phyloP scores from a whole-genome alignment of 2,329 filamentous ascomycete species.

The Macroventuria anomochaeta region DNA sequence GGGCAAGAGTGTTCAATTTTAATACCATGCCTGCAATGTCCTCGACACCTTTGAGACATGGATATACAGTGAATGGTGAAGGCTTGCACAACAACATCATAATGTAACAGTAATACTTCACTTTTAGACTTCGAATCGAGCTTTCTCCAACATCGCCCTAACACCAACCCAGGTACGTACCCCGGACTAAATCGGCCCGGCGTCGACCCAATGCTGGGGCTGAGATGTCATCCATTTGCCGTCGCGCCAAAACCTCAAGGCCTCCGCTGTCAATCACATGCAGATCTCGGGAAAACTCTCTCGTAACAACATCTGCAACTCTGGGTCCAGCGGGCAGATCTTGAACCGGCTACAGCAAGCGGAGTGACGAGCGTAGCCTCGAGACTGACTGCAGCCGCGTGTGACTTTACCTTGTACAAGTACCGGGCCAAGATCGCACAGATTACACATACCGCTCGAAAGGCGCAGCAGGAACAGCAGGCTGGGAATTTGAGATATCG shows the following conservation, averaged over 20 bases:
- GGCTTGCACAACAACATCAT: not conserved
- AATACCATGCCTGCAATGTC: not conserved
- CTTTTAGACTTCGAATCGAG: not conserved
- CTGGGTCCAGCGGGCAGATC: constrained; percentile 6
- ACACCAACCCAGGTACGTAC: constrained; percentile 5
- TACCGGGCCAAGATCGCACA: constrained; percentile 10
- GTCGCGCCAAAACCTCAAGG: not conserved
- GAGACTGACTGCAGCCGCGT: constrained; percentile 1
- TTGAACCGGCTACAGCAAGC: constrained; percentile 10
- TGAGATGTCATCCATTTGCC: constrained; percentile 15
- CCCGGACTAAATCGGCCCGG: constrained; percentile 30
- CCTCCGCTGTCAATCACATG: constrained; percentile 31
- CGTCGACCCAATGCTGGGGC: constrained; percentile 7
- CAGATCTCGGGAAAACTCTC: constrained; percentile 27
- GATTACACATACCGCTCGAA: constrained; percentile 3
- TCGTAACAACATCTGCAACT: constrained; percentile 32
- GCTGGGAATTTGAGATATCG: not conserved
- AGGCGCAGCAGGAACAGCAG: not conserved
- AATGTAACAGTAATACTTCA: not conserved
- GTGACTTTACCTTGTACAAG: not conserved
- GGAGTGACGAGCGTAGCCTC: constrained; percentile 14
- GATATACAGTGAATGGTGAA: not conserved
- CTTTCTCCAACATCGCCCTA: not conserved
- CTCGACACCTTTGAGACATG: not conserved
- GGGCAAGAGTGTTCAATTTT: too few species aligned